A percentile compares a stretch with the other conserved stretches of the same genome.
Conservation (phyloP, 1,284 basidiomycete genomes). For the Taiwanofungus camphoratus region DNA sequence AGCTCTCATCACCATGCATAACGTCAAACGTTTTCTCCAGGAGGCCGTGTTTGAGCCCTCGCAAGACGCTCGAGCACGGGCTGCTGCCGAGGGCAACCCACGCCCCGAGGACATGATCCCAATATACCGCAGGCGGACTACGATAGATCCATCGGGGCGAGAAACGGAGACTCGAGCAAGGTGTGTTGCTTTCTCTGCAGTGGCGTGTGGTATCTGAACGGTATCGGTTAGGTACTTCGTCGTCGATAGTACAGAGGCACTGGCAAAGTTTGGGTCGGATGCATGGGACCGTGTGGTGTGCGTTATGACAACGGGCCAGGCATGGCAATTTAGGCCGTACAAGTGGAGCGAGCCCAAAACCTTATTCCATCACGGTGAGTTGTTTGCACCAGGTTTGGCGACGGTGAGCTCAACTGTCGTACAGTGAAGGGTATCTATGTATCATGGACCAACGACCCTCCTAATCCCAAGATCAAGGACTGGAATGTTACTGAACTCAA, state of each 20-base stretch:
- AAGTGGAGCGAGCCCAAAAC: constrained; percentile 92
- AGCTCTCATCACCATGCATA: constrained; percentile 95
- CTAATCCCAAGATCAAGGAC: constrained; percentile 83
- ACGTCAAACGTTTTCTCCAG: constrained; percentile 90
- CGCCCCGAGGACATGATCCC: constrained; percentile 81
- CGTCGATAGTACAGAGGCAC: constrained; percentile 89
- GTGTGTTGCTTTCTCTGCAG: constrained; percentile 22
- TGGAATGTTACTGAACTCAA: constrained; percentile 97
- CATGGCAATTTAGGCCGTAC: constrained; percentile 96
- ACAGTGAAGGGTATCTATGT: constrained; percentile 91
- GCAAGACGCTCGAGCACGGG: constrained; percentile 63
- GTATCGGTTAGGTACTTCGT: constrained; percentile 60
- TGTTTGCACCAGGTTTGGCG: constrained; percentile 1
- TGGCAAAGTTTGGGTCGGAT: constrained; percentile 86
- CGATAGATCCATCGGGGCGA: constrained; percentile 47
- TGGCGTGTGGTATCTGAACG: background rate
- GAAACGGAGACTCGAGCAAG: constrained; percentile 38
- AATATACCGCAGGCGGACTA: constrained; percentile 72
- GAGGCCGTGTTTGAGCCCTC: constrained; percentile 85
- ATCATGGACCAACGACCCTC: constrained; percentile 87
- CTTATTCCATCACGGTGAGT: constrained; percentile 87
- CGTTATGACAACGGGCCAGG: constrained; percentile 95
- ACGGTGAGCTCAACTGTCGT: constrained; percentile 8
- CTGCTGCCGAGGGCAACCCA: constrained; percentile 65
- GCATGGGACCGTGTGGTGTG: constrained; percentile 95